Base-by-base conservation (phyloP, 257 asterid genomes). In the Perilla frutescens region DNA sequence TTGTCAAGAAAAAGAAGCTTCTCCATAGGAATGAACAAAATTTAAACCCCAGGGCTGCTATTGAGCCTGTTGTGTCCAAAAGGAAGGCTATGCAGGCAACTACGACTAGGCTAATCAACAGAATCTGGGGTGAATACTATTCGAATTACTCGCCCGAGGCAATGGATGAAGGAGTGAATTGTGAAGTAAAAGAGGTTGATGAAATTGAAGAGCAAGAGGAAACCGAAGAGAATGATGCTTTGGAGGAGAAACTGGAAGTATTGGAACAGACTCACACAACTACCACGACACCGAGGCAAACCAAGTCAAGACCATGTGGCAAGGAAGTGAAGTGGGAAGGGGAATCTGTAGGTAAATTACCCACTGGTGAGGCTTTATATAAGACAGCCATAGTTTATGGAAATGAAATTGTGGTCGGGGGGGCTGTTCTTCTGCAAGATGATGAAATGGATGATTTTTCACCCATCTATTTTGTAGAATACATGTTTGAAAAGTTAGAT, bases 81-180 rank as follows among this genome's bases (percentile, higher is more conserved):
- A 87, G 89, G 82, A 90, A 90, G 85, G 87, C 99, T 56, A 94
- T 94, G 99, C 96, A 90, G 79, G 99, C 99, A 14, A 91, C 99
- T 8, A 87, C 97, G 8, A 91, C 99, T 3, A 87, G 88, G 85
- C 83, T 91, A 63, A 85, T 94, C 70, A 88, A 90, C 80, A 82
- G 95, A 87, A 87, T 91, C 67, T 91, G 99, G 99, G 99, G 92
- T 39, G 97, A 78, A 14, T 94, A 87, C 82, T 94, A 94, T 74
- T 90, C 99, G 60, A 91, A 90, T 66, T 85, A 88, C 86, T 82
- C 82, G 47, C 92, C 97, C 0, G 97, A 94, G 76, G 87, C 67
- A 67, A 72, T 82, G 55, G 77, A 81, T 40, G 88, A 76, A 63
- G 93, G 70, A 67, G 59, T 37, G 68, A 69, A 62, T 66, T 10